Conservation (phyloP, 371 early-diverging fungal genomes). For the Actinomortierella ambigua region DNA sequence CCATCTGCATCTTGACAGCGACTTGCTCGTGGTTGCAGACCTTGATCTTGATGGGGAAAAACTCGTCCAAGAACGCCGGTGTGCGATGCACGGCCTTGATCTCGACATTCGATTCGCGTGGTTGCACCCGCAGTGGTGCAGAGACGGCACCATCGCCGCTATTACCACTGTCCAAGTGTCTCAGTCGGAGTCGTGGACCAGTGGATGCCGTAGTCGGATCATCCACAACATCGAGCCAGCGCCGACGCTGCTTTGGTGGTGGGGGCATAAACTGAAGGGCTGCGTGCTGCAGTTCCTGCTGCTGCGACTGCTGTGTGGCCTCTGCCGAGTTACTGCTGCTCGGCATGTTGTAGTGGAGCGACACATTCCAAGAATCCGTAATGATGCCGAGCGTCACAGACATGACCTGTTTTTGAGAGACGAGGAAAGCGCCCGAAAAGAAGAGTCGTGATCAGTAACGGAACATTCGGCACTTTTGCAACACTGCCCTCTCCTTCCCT, state of each 20-base stretch:
- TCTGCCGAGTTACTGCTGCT: too few relatives aligned
- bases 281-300: too few relatives aligned
- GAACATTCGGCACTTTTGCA: background rate
- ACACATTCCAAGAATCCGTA: slow-evolving; percentile 30
- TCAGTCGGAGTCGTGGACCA: slow-evolving; percentile 8
- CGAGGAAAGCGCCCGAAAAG: background rate
- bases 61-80: slow-evolving; percentile 75
- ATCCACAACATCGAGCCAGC: too few relatives aligned
- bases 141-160: background rate
- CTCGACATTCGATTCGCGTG: slow-evolving; percentile 69
- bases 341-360: slow-evolving; percentile 6
- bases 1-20: slow-evolving; percentile 44
- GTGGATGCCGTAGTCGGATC: too few relatives aligned
- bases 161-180: slow-evolving; percentile 26
- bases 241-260: too few relatives aligned
- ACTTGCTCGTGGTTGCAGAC: slow-evolving; percentile 63
- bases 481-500: background rate
- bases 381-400: slow-evolving; percentile 27
- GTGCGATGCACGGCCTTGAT: slow-evolving; percentile 57
- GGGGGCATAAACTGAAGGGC: too few relatives aligned
- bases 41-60: slow-evolving; percentile 62
- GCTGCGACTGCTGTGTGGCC: too few relatives aligned
- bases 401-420: slow-evolving; percentile 10
- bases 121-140: slow-evolving; percentile 53
- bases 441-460: background rate